Evolutionary conservation across 176 grass and related monocot genomes (phyloP).

Genomic region (Themeda triandra): DNA sequence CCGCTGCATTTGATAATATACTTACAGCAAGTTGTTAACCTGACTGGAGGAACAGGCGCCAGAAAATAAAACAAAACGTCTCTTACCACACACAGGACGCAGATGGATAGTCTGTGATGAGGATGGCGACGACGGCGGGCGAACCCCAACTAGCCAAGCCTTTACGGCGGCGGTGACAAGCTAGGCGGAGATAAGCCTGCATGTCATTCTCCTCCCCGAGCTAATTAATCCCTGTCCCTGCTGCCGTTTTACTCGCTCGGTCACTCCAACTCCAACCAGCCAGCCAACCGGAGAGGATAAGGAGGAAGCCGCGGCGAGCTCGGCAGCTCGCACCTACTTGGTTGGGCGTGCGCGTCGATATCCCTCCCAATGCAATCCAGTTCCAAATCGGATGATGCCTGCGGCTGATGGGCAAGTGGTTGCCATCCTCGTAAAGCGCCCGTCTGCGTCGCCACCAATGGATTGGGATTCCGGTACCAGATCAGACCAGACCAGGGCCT

Average conservation of each 20-base stretch:
- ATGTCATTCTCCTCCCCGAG: not conserved
- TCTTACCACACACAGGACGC: not conserved
- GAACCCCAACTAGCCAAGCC: not conserved
- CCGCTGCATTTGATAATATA: no score
- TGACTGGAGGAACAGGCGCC: not conserved
- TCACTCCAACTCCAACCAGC: not conserved
- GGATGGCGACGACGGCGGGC: not conserved
- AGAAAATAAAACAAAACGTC: not conserved
- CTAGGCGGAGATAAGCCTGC: slow-evolving; percentile 36
- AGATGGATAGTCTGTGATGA: not conserved
- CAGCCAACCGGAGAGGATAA: slow-evolving; percentile 20
- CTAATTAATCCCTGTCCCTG: not conserved
- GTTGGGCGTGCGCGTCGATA: not conserved
- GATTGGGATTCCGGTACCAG: not conserved
- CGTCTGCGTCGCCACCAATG: not conserved
- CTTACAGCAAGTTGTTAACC: not conserved
- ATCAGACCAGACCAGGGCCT: no score
- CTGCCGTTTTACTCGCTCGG: not conserved
- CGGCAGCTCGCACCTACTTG: not conserved
- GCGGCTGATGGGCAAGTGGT: not conserved
- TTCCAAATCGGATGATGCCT: not conserved
- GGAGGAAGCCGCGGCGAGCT: not conserved
- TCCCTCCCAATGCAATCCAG: not conserved
- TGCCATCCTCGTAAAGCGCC: slow-evolving; percentile 23
- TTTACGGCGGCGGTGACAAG: slow-evolving; percentile 35